These are phyloP conservation scores for Diplodia seriata DNA, from an alignment of 2,329 filamentous ascomycete genomes.

Conservation along the genomic window DNA sequence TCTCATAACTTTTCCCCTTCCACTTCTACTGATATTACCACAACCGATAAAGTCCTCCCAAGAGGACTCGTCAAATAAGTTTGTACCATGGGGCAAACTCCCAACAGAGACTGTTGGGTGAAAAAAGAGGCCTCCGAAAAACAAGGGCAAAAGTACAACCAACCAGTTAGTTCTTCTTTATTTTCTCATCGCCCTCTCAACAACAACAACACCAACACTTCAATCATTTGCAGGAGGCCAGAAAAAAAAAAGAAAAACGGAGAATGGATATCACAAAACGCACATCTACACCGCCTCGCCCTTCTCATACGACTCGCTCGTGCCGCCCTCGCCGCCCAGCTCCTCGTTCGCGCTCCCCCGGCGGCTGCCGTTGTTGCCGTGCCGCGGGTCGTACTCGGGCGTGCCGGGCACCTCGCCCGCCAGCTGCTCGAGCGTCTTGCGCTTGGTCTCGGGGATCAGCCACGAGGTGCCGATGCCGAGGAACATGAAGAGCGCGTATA, in stretches of 20 bases:
- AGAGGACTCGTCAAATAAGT: neutral
- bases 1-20: too few relatives aligned
- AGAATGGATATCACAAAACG: neutral
- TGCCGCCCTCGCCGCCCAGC: neutral
- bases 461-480: conserved; percentile 71
- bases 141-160: neutral
- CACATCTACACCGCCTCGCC: conserved; percentile 15
- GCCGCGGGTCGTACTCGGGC: conserved; percentile 51
- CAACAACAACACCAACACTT: neutral
- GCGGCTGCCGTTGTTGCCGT: neutral
- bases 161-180: neutral
- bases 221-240: neutral
- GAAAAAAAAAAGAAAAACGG: neutral
- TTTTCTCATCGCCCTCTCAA: too few relatives aligned
- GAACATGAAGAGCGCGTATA: conserved; percentile 83
- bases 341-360: neutral
- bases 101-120: too few relatives aligned
- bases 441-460: conserved; percentile 79
- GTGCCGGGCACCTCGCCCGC: conserved; percentile 70
- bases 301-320: conserved; percentile 23
- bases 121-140: neutral
- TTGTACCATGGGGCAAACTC: neutral
- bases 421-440: conserved; percentile 74
- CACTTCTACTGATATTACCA: neutral
- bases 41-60: neutral